These are phyloP conservation scores for Cercospora beticola DNA, from an alignment of 2,329 filamentous ascomycete species.

Conservation along the genomic window DNA sequence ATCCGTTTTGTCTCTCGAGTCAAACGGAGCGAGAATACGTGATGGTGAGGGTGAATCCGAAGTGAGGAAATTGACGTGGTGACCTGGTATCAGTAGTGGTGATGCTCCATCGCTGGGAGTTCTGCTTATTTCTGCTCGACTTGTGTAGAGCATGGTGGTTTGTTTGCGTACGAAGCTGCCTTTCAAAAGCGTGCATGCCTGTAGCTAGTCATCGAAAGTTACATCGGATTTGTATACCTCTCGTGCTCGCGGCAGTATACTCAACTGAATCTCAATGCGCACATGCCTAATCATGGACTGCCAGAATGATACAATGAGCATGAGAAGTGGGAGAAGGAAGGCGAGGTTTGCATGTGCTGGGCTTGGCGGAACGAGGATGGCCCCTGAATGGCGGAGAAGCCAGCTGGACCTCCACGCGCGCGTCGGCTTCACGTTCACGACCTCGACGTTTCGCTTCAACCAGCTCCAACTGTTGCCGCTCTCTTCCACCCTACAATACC, in stretches of 20 bases:
- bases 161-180: background rate
- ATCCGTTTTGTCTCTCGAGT: background rate
- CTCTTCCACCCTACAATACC: background rate
- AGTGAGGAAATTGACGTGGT: background rate
- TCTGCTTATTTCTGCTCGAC: background rate
- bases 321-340: background rate
- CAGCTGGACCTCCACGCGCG: slow-evolving; percentile 1
- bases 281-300: background rate
- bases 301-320: background rate
- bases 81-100: background rate
- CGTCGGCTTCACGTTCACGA: background rate
- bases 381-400: slow-evolving; percentile 5
- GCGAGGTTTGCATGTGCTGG: background rate
- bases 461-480: background rate
- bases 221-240: background rate
- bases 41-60: background rate
- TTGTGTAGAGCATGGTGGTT: background rate
- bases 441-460: background rate
- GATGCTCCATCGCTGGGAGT: background rate
- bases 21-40: background rate
- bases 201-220: background rate
- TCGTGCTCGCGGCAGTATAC: background rate
- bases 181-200: background rate
- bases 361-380: background rate
- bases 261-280: background rate